Evolutionary conservation across 805 yeast species (phyloP), one percentile per base, ranked within the genome.

Genomic region (Henningerozyma blattae): DNA sequence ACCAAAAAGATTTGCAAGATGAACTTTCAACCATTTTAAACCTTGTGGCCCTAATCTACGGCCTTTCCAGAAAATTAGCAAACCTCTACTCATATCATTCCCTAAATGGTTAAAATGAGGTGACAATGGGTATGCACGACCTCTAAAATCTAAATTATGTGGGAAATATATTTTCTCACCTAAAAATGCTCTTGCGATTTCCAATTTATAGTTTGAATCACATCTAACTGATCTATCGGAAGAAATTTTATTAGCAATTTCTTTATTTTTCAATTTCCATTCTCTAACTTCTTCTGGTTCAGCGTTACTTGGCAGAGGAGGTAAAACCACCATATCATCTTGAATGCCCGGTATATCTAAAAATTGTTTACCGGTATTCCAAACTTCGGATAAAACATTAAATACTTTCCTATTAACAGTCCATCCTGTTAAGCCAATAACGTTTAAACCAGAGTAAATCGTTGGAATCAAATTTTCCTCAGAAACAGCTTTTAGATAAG

Each of bases 181-280:
- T 18, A 80, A 59, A 57, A 79, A 85, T 0, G 95, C 95, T 43
- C 97, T 70, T 1, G 98, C 97, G 51, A 91, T 85, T 56, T 91
- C 98, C 34, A 91, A 61, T 54, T 85, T 91, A 56, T 91, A 91
- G 54, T 91, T 89, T 41, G 83, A 68, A 57, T 87, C 96, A 62
- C 98, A 91, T 56, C 98, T 73, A 53, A 78, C 81, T 0, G 97
- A 87, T 56, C 91, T 75, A 41, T 70, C 65, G 16, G 78, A 64
- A 9, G 81, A 72, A 39, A 75, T 76, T 28, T 72, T 77, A 42
- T 75, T 71, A 15, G 75, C 66, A 7, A 72, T 46, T 25, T 62
- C 65, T 36, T 75, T 76, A 37, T 82, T 72, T 32, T 64, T 56
- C 18, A 74, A 64, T 44, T 76, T 76, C 71, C 91, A 83, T 32